Evolutionary conservation across 2,329 filamentous ascomycete genomes (phyloP), one percentile per base, ranked within the genome.

Genomic region (Aspergillus pseudonomiae): DNA sequence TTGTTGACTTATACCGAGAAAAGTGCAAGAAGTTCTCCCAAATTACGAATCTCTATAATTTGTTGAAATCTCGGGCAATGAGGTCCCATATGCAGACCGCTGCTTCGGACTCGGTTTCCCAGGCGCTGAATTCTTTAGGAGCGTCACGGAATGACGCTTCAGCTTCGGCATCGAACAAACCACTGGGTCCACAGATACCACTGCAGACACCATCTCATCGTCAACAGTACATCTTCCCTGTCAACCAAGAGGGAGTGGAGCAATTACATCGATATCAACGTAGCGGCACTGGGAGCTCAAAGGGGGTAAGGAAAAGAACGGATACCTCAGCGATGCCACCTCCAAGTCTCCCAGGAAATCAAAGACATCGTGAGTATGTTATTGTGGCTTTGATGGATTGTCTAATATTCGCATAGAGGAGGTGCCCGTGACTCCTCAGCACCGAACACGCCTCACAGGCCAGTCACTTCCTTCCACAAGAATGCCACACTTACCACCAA

Each of bases 21-120:
- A 95, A 94, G 74, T 88, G 81, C 68, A 88, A 86, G 54, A 90
- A 89, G 63, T 84, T 91, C 3, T 78, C 88, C 6, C 89, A 92
- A 64, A 85, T 88, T 3, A 91, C 93, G 57, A 84, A 84, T 65
- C 77, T 85, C 26, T 89, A 88, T 69, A 82, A 85, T 53, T 71
- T 81, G 14, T 75, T 88, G 46, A 89, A 88, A 70, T 80, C 82
- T 32, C 83, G 84, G 63, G 81, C 85, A 12, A 83, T 86, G 77
- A 78, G 79, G 36, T 81, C 82, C 2, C 81, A 85, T 14, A 82
- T 88, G 63, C 83, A 85, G 60, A 78, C 78, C 21, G 85, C 86
- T 7, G 86, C 85, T 24, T 84, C 83, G 3, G 81, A 87, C 57
- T 79, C 83, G 12, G 83, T 82, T 2, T 80, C 82, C 4, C 76